Conservation (phyloP, 306 rosid species). For the Glycyrrhiza uralensis region DNA sequence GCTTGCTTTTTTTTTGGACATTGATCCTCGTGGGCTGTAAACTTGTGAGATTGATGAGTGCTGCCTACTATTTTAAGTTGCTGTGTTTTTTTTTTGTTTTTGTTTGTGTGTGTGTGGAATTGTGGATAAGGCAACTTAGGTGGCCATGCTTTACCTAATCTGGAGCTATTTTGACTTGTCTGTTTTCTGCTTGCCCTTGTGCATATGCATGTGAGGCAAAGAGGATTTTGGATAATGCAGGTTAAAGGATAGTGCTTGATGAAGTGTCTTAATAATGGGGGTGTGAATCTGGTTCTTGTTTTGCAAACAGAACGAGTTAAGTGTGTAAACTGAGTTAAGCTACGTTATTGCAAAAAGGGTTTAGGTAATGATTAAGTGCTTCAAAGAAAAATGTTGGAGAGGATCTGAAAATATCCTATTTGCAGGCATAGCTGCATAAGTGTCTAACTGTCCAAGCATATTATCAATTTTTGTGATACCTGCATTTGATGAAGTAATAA, state of each 20-base stretch:
- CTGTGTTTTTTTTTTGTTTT: not conserved
- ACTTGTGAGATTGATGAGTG: constrained; percentile 15
- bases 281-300: constrained; percentile 8
- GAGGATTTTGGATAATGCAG: not conserved
- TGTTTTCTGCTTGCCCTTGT: constrained; percentile 5
- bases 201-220: not conserved
- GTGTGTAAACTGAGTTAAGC: not conserved
- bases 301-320: not conserved
- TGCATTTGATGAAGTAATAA: not conserved
- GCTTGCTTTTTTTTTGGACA: not conserved
- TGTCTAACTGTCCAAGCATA: not conserved
- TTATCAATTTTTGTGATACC: not conserved
- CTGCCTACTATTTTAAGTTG: not conserved
- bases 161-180: constrained; percentile 21
- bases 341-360: not conserved
- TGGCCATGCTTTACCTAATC: constrained; percentile 16
- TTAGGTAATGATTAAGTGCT: not conserved
- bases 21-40: not conserved
- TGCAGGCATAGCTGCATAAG: not conserved
- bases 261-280: constrained; percentile 13
- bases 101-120: too few relatives aligned
- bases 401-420: constrained; percentile 20
- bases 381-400: not conserved
- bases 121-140: not conserved
- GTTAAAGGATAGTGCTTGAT: not conserved